Percentiles rank a stretch among this genome's conserved stretches.
These are phyloP conservation scores for Saturnispora sekii DNA, from an alignment of 805 yeast species.

Conservation along the genomic window DNA sequence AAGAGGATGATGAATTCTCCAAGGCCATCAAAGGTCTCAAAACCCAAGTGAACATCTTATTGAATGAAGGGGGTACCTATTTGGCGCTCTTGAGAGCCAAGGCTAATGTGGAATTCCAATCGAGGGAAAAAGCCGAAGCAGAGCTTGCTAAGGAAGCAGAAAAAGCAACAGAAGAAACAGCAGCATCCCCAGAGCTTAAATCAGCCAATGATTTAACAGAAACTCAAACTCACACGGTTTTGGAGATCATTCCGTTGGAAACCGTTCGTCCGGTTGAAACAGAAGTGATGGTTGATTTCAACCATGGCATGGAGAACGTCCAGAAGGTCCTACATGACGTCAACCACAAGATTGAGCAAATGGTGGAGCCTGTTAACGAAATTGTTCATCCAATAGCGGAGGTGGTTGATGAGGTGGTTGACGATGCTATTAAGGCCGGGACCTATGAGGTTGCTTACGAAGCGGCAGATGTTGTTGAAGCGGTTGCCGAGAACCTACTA, in stretches of 20 bases:
- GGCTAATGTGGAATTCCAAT: slow-evolving; percentile 48
- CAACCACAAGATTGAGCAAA: background rate
- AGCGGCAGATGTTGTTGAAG: slow-evolving; percentile 7
- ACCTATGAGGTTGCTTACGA: slow-evolving; percentile 7
- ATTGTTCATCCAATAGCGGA: slow-evolving; percentile 3
- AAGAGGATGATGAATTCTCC: slow-evolving; percentile 21
- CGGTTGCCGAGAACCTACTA: slow-evolving; percentile 1
- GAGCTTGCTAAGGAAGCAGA: slow-evolving; percentile 2
- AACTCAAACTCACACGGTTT: background rate
- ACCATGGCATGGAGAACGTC: background rate
- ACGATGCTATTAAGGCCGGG: slow-evolving; percentile 7
- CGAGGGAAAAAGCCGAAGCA: slow-evolving; percentile 38
- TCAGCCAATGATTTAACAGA: background rate
- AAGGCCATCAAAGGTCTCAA: slow-evolving; percentile 30
- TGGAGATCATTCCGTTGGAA: slow-evolving; percentile 1
- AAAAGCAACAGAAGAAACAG: slow-evolving; percentile 5
- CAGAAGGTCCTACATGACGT: background rate
- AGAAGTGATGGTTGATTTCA: background rate
- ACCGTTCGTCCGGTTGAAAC: background rate
- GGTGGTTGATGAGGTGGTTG: slow-evolving; percentile 4
- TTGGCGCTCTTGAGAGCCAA: slow-evolving; percentile 46
- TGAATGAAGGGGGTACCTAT: slow-evolving; percentile 54
- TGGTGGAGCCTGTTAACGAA: slow-evolving; percentile 5
- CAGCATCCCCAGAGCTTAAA: slow-evolving; percentile 1
- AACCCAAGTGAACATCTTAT: slow-evolving; percentile 38